phyloP scores from a whole-genome alignment of 345 rosid genomes.

The Boechera divaricarpa region DNA sequence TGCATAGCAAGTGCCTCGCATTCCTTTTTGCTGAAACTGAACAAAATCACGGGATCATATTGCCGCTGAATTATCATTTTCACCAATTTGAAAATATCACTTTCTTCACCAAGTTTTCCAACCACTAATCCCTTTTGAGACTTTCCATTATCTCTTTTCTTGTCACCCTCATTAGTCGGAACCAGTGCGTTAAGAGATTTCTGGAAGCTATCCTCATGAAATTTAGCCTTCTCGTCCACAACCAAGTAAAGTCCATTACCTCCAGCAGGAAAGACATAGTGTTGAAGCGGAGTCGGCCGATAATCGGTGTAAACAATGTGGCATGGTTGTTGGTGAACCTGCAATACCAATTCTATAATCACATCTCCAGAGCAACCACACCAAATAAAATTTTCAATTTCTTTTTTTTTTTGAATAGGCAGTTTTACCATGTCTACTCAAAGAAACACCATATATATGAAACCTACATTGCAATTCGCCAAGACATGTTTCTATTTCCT shows the following conservation, averaged over 20 bases:
- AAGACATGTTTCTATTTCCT: neutral
- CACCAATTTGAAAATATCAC: slow-evolving; percentile 96
- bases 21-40: slow-evolving; percentile 98
- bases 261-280: slow-evolving; percentile 93
- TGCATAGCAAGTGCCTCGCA: slow-evolving; percentile 99
- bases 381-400: neutral
- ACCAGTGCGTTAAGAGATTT: slow-evolving; percentile 87
- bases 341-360: slow-evolving; percentile 37
- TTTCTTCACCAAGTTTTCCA: slow-evolving; percentile 92
- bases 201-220: slow-evolving; percentile 95
- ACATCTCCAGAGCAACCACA: slow-evolving; percentile 18
- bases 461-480: neutral
- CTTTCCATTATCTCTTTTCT: slow-evolving; percentile 78
- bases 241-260: slow-evolving; percentile 90
- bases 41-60: slow-evolving; percentile 95
- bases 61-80: slow-evolving; percentile 97
- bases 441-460: slow-evolving; percentile 12
- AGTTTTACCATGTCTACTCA: neutral
- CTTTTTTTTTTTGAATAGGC: slow-evolving; percentile 11
- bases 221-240: slow-evolving; percentile 92
- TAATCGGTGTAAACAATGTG: slow-evolving; percentile 98
- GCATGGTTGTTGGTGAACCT: slow-evolving; percentile 97
- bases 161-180: slow-evolving; percentile 71
- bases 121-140: slow-evolving; percentile 68
- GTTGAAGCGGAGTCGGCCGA: slow-evolving; percentile 99